Evolutionary conservation across 805 yeast species (phyloP).

Genomic region (Metschnikowia sp.): DNA sequence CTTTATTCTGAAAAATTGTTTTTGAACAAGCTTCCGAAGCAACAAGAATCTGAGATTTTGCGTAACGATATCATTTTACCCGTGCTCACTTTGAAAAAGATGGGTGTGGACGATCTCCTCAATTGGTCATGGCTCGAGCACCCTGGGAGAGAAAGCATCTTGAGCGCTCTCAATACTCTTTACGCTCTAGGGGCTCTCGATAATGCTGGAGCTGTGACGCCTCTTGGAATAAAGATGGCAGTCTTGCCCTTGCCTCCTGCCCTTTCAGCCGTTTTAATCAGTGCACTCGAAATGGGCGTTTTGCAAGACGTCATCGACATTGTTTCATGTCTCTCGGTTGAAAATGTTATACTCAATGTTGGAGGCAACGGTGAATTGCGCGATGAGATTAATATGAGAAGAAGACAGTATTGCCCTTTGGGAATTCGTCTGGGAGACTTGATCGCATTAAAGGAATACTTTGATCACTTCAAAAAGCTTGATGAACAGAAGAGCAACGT

Average conservation of each 20-base stretch:
- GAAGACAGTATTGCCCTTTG: conserved; percentile 64
- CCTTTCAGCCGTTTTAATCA: conserved; percentile 76
- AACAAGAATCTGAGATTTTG: conserved; percentile 91
- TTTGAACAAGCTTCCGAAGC: conserved; percentile 52
- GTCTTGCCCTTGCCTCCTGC: conserved; percentile 91
- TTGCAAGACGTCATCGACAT: conserved; percentile 76
- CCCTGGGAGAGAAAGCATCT: conserved; percentile 76
- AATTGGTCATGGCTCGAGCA: conserved; percentile 92
- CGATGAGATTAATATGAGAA: conserved; percentile 76
- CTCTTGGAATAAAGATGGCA: conserved; percentile 81
- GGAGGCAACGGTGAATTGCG: conserved; percentile 61
- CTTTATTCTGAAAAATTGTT: conserved; percentile 76
- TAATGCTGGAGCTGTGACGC: conserved; percentile 71
- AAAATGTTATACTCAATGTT: conserved; percentile 79
- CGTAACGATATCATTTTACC: conserved; percentile 86
- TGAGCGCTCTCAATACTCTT: conserved; percentile 74
- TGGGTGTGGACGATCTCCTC: conserved; percentile 78
- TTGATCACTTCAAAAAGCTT: conserved; percentile 47
- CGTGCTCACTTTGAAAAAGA: conserved; percentile 73
- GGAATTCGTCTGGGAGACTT: conserved; percentile 83
- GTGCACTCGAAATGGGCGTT: conserved; percentile 59
- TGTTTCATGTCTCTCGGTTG: conserved; percentile 90
- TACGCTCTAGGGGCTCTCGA: conserved; percentile 77
- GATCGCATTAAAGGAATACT: conserved; percentile 74
- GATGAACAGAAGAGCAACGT: conserved; percentile 27